Conservation (phyloP, 108 stramenopile genomes). For the Nitzschia palea region DNA sequence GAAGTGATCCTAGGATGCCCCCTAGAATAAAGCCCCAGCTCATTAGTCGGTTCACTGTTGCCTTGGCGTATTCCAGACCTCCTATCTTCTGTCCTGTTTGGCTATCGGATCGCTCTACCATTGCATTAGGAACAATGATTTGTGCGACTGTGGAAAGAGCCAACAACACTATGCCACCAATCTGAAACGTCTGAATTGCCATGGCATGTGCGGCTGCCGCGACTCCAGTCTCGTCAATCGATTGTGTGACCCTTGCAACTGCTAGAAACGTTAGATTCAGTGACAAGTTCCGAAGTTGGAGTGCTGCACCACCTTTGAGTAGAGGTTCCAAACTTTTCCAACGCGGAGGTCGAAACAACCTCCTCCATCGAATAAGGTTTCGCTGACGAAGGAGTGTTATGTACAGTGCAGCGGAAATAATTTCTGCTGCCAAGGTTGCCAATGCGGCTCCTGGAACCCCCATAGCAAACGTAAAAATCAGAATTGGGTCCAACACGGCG, state of each 20-base stretch:
- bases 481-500: conserved; percentile 78
- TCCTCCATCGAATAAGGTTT: conserved; percentile 57
- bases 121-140: conserved; percentile 79
- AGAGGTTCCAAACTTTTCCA: conserved; percentile 66
- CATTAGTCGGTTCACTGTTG: conserved; percentile 77
- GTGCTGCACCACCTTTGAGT: conserved; percentile 72
- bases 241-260: conserved; percentile 79
- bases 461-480: conserved; percentile 79
- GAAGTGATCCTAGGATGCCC: conserved; percentile 57
- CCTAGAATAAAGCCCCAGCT: conserved; percentile 83
- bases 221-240: conserved; percentile 80
- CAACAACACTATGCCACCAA: conserved; percentile 84
- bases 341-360: conserved; percentile 58
- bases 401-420: conserved; percentile 67
- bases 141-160: conserved; percentile 82
- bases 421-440: conserved; percentile 77
- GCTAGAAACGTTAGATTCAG: conserved; percentile 84
- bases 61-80: conserved; percentile 60
- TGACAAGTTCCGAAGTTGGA: conserved; percentile 83
- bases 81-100: conserved; percentile 46
- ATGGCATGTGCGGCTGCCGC: conserved; percentile 87
- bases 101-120: conserved; percentile 66
- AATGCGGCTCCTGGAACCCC: conserved; percentile 88
- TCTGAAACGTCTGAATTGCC: conserved; percentile 84
- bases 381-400: conserved; percentile 52